Evolutionary conservation across 495 filamentous ascomycete genomes (phyloP).

Genomic region (Lophiostoma macrostomum): DNA sequence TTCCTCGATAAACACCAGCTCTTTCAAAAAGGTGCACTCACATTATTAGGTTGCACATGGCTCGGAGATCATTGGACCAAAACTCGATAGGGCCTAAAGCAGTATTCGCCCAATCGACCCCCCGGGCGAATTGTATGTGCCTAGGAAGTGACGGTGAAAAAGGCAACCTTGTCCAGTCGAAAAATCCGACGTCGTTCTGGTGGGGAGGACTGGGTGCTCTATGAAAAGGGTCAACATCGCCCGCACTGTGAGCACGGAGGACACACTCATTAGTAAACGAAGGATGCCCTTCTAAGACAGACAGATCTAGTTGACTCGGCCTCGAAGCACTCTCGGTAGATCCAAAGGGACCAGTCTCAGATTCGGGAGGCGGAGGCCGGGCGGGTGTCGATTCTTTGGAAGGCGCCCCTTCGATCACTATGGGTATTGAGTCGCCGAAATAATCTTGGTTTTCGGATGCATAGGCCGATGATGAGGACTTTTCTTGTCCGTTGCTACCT

Average conservation of each 20-base stretch:
- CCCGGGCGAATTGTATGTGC: slow-evolving; percentile 65
- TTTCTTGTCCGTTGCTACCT: background rate
- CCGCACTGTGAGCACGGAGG: slow-evolving; percentile 34
- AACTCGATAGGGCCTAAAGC: slow-evolving; percentile 62
- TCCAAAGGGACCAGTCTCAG: background rate
- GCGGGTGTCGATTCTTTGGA: background rate
- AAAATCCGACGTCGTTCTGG: slow-evolving; percentile 40
- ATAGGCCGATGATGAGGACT: background rate
- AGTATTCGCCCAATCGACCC: slow-evolving; percentile 63
- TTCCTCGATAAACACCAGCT: too few relatives aligned
- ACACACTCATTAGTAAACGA: slow-evolving; percentile 38
- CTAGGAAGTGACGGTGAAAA: slow-evolving; percentile 53
- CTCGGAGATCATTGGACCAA: slow-evolving; percentile 60
- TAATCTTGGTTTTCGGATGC: slow-evolving; percentile 46
- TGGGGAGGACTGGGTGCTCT: slow-evolving; percentile 12
- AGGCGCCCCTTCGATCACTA: slow-evolving; percentile 4
- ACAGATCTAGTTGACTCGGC: slow-evolving; percentile 8
- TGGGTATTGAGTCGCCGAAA: slow-evolving; percentile 42
- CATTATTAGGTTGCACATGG: slow-evolving; percentile 66
- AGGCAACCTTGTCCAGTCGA: slow-evolving; percentile 70
- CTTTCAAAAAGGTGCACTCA: slow-evolving; percentile 2
- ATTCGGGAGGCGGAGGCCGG: background rate
- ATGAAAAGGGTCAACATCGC: slow-evolving; percentile 40
- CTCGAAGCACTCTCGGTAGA: background rate
- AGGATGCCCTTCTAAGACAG: slow-evolving; percentile 14